These are phyloP conservation scores for Colletotrichum tropicale DNA, from an alignment of 2,329 filamentous ascomycete genomes.

Conservation along the genomic window DNA sequence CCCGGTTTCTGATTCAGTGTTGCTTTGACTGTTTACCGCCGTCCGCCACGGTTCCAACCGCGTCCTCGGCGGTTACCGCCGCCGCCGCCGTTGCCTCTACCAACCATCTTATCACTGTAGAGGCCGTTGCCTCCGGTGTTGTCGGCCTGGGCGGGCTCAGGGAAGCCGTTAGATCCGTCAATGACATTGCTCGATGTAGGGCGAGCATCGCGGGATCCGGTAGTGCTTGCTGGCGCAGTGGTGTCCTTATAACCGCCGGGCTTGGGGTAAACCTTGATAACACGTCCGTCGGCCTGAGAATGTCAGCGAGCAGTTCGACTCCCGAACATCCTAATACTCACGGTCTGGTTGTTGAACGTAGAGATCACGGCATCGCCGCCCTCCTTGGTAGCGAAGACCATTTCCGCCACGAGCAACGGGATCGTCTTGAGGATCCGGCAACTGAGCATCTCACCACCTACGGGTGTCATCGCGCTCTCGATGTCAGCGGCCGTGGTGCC, in stretches of 20 bases:
- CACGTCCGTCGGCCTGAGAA: slow-evolving; percentile 71
- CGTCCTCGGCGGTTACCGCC: slow-evolving; percentile 24
- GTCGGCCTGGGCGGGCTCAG: slow-evolving; percentile 50
- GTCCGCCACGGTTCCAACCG: slow-evolving; percentile 14
- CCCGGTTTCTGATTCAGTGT: not conserved
- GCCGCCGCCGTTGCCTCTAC: not conserved
- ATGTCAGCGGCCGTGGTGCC: slow-evolving; percentile 85
- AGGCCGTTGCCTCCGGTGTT: slow-evolving; percentile 33
- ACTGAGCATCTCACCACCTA: slow-evolving; percentile 71
- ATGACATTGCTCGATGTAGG: slow-evolving; percentile 45
- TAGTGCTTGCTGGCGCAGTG: slow-evolving; percentile 30
- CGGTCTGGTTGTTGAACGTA: slow-evolving; percentile 80
- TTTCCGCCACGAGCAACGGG: slow-evolving; percentile 79
- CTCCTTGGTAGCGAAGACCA: slow-evolving; percentile 74
- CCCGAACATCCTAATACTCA: slow-evolving; percentile 41
- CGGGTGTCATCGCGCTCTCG: slow-evolving; percentile 77
- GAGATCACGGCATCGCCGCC: slow-evolving; percentile 77
- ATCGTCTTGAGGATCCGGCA: slow-evolving; percentile 71
- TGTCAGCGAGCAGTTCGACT: not conserved
- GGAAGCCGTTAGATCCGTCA: slow-evolving; percentile 60
- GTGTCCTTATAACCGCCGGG: slow-evolving; percentile 44
- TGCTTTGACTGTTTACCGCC: not conserved
- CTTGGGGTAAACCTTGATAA: slow-evolving; percentile 77
- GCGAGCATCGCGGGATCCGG: slow-evolving; percentile 32
- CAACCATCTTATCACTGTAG: slow-evolving; percentile 57